Conservation (phyloP, 1,139 yeast genomes). For the Kodamaea derodonti region DNA sequence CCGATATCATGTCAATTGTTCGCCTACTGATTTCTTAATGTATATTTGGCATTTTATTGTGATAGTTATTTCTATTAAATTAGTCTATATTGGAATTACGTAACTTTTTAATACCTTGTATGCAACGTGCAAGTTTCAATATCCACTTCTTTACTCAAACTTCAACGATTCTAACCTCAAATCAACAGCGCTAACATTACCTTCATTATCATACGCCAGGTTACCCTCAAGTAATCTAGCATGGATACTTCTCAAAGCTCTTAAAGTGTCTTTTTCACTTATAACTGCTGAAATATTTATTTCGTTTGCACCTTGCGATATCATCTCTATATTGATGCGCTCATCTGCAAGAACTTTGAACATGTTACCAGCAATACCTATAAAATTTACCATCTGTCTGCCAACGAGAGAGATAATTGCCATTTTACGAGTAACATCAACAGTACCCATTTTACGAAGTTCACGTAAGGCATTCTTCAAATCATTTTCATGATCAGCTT, state of each 20-base stretch:
- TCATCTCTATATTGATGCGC: slow-evolving; percentile 92
- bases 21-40: too few relatives aligned
- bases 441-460: slow-evolving; percentile 75
- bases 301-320: slow-evolving; percentile 96
- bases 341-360: slow-evolving; percentile 92
- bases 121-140: too few relatives aligned
- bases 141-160: too few relatives aligned
- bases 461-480: slow-evolving; percentile 72
- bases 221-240: slow-evolving; percentile 61
- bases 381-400: slow-evolving; percentile 92
- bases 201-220: slow-evolving; percentile 19
- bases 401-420: slow-evolving; percentile 94
- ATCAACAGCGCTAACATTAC: slow-evolving; percentile 31
- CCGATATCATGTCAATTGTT: too few relatives aligned
- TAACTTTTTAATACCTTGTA: too few relatives aligned
- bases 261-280: slow-evolving; percentile 73
- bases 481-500: slow-evolving; percentile 53
- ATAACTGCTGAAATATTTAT: slow-evolving; percentile 95
- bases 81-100: too few relatives aligned
- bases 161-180: slow-evolving; percentile 34
- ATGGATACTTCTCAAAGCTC: slow-evolving; percentile 85
- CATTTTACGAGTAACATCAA: slow-evolving; percentile 83
- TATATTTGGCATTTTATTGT: too few relatives aligned
- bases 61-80: too few relatives aligned
- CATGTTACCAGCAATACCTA: slow-evolving; percentile 98